Percentiles rank a stretch among this genome's conserved stretches.
Evolutionary conservation across 441 rosid genomes (phyloP).

Genomic region (Sinapis alba): DNA sequence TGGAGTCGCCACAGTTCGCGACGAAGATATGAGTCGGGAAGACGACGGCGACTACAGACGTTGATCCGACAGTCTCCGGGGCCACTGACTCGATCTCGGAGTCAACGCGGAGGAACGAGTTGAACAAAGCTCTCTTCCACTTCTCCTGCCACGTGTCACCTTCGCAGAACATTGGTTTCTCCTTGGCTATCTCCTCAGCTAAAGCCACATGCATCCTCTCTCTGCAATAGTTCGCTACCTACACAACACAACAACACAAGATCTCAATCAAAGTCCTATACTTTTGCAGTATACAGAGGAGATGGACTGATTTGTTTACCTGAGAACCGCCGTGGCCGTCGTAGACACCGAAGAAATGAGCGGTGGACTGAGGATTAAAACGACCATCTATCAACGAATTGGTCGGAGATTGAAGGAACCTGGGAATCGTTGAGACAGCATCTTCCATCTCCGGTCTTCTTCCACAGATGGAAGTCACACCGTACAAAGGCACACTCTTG

Average conservation of each 20-base stretch:
- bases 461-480: conserved; percentile 60
- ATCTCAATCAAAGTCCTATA: neutral
- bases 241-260: conserved; percentile 6
- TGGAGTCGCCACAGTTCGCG: conserved; percentile 71
- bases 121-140: conserved; percentile 58
- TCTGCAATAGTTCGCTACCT: conserved; percentile 69
- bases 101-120: conserved; percentile 58
- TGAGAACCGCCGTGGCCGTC: conserved; percentile 78
- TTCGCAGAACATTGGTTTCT: conserved; percentile 38
- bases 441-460: conserved; percentile 83
- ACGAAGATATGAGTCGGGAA: conserved; percentile 56
- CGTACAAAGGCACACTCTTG: conserved; percentile 59
- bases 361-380: conserved; percentile 40
- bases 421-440: conserved; percentile 53
- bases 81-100: conserved; percentile 47
- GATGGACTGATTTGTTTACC: conserved; percentile 40
- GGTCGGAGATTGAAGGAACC: conserved; percentile 45
- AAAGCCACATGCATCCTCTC: conserved; percentile 57
- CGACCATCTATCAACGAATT: conserved; percentile 41
- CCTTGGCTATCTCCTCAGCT: conserved; percentile 51
- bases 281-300: neutral
- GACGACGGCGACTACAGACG: conserved; percentile 61
- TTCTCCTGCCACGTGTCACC: conserved; percentile 51
- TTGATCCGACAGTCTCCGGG: conserved; percentile 75
- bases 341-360: conserved; percentile 74